Evolutionary conservation across 2,329 filamentous ascomycete species (phyloP).

Genomic region (Claviceps purpurea): DNA sequence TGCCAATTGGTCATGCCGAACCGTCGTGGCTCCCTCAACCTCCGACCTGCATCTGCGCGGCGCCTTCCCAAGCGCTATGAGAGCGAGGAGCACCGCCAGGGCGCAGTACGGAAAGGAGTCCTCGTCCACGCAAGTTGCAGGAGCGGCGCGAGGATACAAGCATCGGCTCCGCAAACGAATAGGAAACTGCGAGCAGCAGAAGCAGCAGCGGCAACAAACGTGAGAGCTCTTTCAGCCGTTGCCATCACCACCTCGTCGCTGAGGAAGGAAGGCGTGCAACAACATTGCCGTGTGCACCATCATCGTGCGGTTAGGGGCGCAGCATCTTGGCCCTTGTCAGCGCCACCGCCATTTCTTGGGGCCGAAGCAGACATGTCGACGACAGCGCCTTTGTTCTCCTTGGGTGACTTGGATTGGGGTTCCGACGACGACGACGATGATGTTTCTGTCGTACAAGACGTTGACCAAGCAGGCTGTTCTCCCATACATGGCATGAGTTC

Average conservation of each 20-base stretch:
- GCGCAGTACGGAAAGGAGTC: not conserved
- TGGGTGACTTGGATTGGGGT: conserved; percentile 8
- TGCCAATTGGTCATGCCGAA: not conserved
- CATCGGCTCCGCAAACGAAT: not conserved
- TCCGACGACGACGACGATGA: not conserved
- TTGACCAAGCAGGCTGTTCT: not conserved
- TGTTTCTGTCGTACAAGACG: not conserved
- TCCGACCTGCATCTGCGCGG: conserved; percentile 2
- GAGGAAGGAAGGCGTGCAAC: conserved; percentile 1
- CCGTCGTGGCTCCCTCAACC: not conserved
- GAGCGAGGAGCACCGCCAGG: not conserved
- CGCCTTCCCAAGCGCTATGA: not conserved
- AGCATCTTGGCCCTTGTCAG: not conserved
- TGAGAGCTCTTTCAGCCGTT: not conserved
- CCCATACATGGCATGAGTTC: not conserved
- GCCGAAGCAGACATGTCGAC: not conserved
- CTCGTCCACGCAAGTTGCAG: not conserved
- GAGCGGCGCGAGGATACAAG: not conserved
- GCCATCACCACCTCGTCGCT: not conserved
- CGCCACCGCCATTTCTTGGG: not conserved
- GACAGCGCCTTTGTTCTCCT: not conserved
- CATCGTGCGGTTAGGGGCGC: not conserved
- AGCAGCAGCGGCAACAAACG: not conserved
- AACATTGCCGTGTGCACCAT: not conserved
- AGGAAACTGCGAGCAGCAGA: not conserved